Evolutionary conservation across 768 basidiomycete species (phyloP).

Genomic region (Pleurotus platypus): DNA sequence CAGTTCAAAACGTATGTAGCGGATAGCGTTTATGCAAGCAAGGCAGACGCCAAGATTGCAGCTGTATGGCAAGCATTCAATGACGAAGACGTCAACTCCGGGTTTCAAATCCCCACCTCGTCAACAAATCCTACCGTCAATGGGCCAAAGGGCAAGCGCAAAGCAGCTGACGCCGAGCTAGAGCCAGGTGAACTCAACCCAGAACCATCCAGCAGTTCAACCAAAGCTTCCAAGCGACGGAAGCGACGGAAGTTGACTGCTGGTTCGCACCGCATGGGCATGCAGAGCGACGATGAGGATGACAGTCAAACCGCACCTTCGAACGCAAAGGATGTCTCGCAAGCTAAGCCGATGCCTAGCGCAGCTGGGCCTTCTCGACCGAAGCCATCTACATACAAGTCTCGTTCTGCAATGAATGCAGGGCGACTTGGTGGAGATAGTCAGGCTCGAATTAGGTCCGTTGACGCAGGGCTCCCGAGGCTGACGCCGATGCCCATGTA

Average conservation of each 20-base stretch:
- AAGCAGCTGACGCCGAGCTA: background rate
- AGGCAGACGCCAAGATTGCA: conserved; percentile 60
- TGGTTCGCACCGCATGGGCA: background rate
- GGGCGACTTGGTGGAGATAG: background rate
- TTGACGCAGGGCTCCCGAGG: background rate
- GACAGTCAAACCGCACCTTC: background rate
- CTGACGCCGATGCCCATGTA: too few relatives aligned
- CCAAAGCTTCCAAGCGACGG: background rate
- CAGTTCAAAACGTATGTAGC: conserved; percentile 33
- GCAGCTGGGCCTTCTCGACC: background rate
- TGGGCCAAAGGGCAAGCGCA: background rate
- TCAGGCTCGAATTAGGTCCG: background rate
- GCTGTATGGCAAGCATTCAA: conserved; percentile 50
- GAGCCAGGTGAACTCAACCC: background rate
- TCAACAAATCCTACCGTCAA: too few relatives aligned
- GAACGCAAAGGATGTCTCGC: background rate
- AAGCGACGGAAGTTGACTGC: background rate
- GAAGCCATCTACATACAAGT: background rate
- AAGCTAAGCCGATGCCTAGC: conserved; percentile 1
- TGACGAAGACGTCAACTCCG: conserved; percentile 53
- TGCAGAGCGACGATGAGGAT: background rate
- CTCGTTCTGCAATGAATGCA: background rate
- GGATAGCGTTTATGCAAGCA: conserved; percentile 47
- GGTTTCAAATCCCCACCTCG: too few relatives aligned
- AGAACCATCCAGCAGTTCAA: background rate